Base-by-base conservation (phyloP, 2,329 filamentous ascomycete species). In the Pseudogymnoascus destructans region DNA sequence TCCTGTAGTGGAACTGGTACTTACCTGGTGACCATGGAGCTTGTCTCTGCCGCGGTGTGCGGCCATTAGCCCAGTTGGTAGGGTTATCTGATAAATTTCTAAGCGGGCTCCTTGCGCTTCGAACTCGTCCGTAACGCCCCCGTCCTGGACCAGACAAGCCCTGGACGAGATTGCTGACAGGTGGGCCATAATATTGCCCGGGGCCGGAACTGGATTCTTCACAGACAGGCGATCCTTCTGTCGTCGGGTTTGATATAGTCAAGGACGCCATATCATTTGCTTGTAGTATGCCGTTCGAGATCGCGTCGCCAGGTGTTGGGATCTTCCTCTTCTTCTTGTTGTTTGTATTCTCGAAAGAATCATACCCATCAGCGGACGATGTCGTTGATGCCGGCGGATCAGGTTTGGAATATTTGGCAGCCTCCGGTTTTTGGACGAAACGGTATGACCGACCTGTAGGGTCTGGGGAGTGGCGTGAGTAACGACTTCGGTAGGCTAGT, bases 291-390 rank as follows among this genome's bases (percentile, higher is more conserved):
- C 67, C 67, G 57, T 69, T 70, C 30, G 68, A 64, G 3, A 71
- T 80, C 11, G 83, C 77, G 66, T 88, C 87, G 15, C 88, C 87
- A 8, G 89, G 89, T 0, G 90, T 90, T 0, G 93, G 93, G 35
- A 98, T 97, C 73, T 98, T 98, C 64, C 93, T 82, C 73, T 98
- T 97, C 76, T 97, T 98, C 73, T 98, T 98, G 70, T 98, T 98
- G 71, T 95, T 97, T 33, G 89, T 95, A 67, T 97, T 97, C 72
- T 98, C 93, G 66, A 96, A 95, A 5, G 89, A 93, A 71, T 98
- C 93, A 70, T 97, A 97, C 11, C 91, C 90, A 70, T 97, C 92
- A 9, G 81, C 75, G 2, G 85, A 86, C 3, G 85, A 86, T 5
- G 81, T 78, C 21, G 85, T 83, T 10, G 88, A 89, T 42, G 79